phyloP scores from a whole-genome alignment of 169 alveolate genomes.

The Theileria equi region DNA sequence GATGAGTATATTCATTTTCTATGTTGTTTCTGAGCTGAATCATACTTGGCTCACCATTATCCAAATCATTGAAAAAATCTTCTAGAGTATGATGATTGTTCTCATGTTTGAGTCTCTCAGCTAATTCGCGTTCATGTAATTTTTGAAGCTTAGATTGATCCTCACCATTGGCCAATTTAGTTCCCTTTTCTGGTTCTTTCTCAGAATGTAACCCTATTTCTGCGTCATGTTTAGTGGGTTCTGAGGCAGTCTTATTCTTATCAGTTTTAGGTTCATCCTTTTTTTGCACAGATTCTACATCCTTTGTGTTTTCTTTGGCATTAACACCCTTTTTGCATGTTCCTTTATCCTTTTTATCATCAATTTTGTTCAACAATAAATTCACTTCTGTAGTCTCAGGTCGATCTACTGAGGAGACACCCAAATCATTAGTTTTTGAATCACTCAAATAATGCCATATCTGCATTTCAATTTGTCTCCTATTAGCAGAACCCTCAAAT shows the following conservation, averaged over 20 bases:
- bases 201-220: neutral
- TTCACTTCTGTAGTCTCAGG: slow-evolving; percentile 43
- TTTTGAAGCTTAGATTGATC: neutral
- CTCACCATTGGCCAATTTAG: neutral
- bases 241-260: neutral
- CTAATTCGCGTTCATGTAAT: neutral
- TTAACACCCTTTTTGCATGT: neutral
- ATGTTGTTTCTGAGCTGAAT: slow-evolving; percentile 34
- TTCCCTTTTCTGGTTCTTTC: neutral
- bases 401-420: neutral
- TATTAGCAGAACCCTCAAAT: slow-evolving; percentile 80
- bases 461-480: slow-evolving; percentile 82
- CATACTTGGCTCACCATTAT: slow-evolving; percentile 23
- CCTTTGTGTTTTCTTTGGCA: neutral
- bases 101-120: neutral
- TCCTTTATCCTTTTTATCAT: neutral
- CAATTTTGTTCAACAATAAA: slow-evolving; percentile 25
- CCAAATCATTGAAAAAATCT: slow-evolving; percentile 1
- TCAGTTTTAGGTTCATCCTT: neutral
- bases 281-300: neutral
- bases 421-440: slow-evolving; percentile 12
- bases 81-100: slow-evolving; percentile 5
- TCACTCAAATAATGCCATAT: slow-evolving; percentile 80
- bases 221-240: neutral
- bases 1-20: slow-evolving; percentile 24